Evolutionary conservation across 78 protist species (phyloP).

Genomic region (Pigoraptor vietnamica): DNA sequence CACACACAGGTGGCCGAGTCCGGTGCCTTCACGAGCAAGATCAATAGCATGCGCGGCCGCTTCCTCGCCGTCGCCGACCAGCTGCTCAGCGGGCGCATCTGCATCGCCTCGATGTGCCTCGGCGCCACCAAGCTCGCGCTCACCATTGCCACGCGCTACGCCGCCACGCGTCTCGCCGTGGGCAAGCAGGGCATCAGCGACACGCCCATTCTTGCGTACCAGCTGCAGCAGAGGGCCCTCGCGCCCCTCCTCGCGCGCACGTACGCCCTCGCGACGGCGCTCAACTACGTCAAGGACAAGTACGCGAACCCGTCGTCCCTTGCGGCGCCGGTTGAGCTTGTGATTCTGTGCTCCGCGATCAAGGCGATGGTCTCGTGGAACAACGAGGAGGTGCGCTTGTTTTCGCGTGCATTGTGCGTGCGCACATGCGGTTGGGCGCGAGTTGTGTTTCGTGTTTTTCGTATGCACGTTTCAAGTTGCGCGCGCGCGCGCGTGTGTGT

Average conservation of each 20-base stretch:
- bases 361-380: background rate
- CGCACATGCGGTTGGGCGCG: background rate
- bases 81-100: background rate
- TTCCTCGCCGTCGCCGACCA: background rate
- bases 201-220: conserved; percentile 6
- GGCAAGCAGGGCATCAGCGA: background rate
- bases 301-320: no score
- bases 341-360: background rate
- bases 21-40: background rate
- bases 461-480: background rate
- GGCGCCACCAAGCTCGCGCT: background rate
- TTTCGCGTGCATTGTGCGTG: no score
- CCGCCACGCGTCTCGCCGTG: conserved; percentile 21
- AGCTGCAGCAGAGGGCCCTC: conserved; percentile 27
- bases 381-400: no score
- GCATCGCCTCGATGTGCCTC: background rate
- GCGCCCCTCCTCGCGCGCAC: conserved; percentile 18
- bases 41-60: background rate
- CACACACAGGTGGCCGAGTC: background rate
- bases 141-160: conserved; percentile 43
- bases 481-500: background rate
- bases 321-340: background rate
- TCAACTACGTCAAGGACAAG: background rate
- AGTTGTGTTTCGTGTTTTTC: background rate
- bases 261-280: conserved; percentile 16